Conservation (phyloP, 495 filamentous ascomycete species). For the Penicillium ochrochloron region DNA sequence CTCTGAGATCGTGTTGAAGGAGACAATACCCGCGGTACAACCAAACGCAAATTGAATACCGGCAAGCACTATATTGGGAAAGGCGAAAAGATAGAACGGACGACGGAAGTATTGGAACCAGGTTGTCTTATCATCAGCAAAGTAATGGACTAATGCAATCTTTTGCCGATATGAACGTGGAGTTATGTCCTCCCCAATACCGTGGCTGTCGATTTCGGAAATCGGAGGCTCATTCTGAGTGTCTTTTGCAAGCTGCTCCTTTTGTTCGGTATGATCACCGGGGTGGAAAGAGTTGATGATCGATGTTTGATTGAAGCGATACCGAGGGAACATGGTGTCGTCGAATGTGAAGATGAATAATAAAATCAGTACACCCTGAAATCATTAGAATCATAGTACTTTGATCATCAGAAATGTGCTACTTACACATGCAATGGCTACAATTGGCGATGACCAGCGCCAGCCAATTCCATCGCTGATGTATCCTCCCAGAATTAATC, state of each 20-base stretch:
- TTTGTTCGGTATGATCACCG: not conserved
- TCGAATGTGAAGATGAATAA: slow-evolving; percentile 43
- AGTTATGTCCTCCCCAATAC: slow-evolving; percentile 25
- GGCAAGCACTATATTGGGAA: slow-evolving; percentile 41
- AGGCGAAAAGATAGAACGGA: slow-evolving; percentile 41
- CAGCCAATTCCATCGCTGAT: slow-evolving; percentile 38
- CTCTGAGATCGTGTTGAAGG: slow-evolving; percentile 42
- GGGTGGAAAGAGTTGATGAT: not conserved
- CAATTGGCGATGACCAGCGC: slow-evolving; percentile 42
- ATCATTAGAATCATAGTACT: not conserved
- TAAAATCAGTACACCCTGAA: slow-evolving; percentile 31
- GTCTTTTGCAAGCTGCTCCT: slow-evolving; percentile 15
- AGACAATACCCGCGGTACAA: slow-evolving; percentile 40
- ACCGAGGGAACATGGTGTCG: slow-evolving; percentile 41
- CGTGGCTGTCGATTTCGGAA: slow-evolving; percentile 14
- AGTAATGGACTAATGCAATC: slow-evolving; percentile 31
- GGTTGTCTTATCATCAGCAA: slow-evolving; percentile 34
- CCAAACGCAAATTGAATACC: slow-evolving; percentile 41
- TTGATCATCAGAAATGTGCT: not conserved
- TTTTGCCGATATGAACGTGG: slow-evolving; percentile 31
- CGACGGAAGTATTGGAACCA: slow-evolving; percentile 43
- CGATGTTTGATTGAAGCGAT: slow-evolving; percentile 25
- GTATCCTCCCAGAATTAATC: slow-evolving; percentile 35
- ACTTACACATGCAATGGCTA: slow-evolving; percentile 37
- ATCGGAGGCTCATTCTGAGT: slow-evolving; percentile 17